Evolutionary conservation across 805 yeast species (phyloP).

Genomic region (Candida lessepsii): DNA sequence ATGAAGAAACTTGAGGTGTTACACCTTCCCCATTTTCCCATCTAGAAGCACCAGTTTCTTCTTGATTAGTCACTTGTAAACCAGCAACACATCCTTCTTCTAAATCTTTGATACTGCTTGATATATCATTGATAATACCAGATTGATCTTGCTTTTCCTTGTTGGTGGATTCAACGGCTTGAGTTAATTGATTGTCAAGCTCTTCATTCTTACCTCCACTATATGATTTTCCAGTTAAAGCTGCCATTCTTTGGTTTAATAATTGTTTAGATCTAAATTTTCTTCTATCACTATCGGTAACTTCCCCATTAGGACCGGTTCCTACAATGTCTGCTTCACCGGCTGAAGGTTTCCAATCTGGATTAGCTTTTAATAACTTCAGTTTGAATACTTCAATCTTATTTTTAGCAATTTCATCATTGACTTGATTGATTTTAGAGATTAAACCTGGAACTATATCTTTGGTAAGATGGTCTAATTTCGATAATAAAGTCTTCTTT

Average conservation of each 20-base stretch:
- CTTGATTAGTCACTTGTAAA: constrained; percentile 41
- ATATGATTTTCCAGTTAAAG: constrained; percentile 69
- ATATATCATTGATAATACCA: constrained; percentile 66
- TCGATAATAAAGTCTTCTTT: constrained; percentile 51
- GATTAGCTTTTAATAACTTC: constrained; percentile 58
- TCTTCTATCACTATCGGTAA: constrained; percentile 79
- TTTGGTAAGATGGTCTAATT: constrained; percentile 57
- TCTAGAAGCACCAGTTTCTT: constrained; percentile 55
- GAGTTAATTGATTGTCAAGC: constrained; percentile 53
- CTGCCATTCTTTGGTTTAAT: constrained; percentile 86
- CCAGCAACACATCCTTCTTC: constrained; percentile 47
- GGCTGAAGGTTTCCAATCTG: constrained; percentile 50
- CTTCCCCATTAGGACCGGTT: constrained; percentile 81
- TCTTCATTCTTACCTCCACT: constrained; percentile 46
- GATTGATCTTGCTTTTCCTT: constrained; percentile 56
- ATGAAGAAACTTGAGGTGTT: constrained; percentile 55
- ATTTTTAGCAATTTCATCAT: constrained; percentile 63
- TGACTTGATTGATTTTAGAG: constrained; percentile 58
- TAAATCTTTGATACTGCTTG: constrained; percentile 64
- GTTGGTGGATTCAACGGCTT: constrained; percentile 50
- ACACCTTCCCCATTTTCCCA: constrained; percentile 86
- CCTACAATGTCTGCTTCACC: constrained; percentile 54
- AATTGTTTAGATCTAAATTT: constrained; percentile 78
- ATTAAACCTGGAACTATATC: constrained; percentile 74
- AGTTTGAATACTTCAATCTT: constrained; percentile 64